phyloP scores from a whole-genome alignment of 2,329 filamentous ascomycete species.

The Corinectria fuckeliana region DNA sequence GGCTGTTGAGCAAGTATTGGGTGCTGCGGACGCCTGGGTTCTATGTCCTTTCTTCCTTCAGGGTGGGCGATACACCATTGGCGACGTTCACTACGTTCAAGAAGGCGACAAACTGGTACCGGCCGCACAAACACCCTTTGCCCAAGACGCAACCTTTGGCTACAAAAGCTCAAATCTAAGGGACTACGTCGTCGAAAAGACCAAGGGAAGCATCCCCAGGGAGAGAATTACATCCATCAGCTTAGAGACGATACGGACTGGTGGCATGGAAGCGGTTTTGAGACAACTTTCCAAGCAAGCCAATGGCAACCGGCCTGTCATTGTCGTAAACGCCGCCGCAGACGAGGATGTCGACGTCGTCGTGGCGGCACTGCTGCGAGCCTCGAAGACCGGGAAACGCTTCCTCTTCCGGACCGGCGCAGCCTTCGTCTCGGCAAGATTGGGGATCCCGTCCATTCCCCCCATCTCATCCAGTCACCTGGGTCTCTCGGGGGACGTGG shows the following conservation, averaged over 20 bases:
- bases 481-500: slow-evolving; percentile 44
- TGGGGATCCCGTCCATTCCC: slow-evolving; percentile 58
- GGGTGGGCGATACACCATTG: slow-evolving; percentile 62
- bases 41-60: slow-evolving; percentile 66
- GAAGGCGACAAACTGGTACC: slow-evolving; percentile 51
- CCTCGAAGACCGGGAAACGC: slow-evolving; percentile 40
- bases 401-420: slow-evolving; percentile 51
- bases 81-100: slow-evolving; percentile 64
- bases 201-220: slow-evolving; percentile 46
- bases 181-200: slow-evolving; percentile 61
- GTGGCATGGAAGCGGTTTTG: slow-evolving; percentile 51
- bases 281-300: slow-evolving; percentile 48
- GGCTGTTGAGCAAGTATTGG: slow-evolving; percentile 56
- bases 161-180: slow-evolving; percentile 57
- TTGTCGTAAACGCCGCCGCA: slow-evolving; percentile 60
- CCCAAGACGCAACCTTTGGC: slow-evolving; percentile 63
- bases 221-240: slow-evolving; percentile 52
- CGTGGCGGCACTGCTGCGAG: slow-evolving; percentile 53
- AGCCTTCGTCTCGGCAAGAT: slow-evolving; percentile 53
- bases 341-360: slow-evolving; percentile 64
- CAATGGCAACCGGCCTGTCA: slow-evolving; percentile 38
- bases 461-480: slow-evolving; percentile 57
- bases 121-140: slow-evolving; percentile 61
- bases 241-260: slow-evolving; percentile 54
- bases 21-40: slow-evolving; percentile 58